Percentiles rank a stretch among this genome's conserved stretches.
phyloP scores from a whole-genome alignment of 305 asterid species.

The Fraxinus latifolia region DNA sequence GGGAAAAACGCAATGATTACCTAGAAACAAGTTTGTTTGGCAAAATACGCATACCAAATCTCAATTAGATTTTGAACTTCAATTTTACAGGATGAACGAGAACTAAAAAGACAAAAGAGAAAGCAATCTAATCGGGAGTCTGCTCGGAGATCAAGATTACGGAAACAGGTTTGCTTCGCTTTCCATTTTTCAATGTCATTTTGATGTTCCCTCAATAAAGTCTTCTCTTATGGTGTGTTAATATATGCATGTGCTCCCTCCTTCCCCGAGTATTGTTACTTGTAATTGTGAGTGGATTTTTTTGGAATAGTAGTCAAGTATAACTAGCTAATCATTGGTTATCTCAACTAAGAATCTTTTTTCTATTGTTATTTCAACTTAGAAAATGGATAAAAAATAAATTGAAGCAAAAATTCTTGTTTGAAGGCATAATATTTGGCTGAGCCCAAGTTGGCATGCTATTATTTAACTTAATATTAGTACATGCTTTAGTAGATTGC shows the following conservation, averaged over 20 bases:
- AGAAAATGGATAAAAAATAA: neutral
- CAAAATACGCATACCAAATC: neutral
- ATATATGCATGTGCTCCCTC: neutral
- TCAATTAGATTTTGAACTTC: conserved; percentile 14
- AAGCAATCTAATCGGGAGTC: conserved; percentile 98
- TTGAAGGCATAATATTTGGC: neutral
- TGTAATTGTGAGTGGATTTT: conserved; percentile 4
- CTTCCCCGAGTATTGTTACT: neutral
- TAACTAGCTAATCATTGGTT: neutral
- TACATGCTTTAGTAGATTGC: neutral
- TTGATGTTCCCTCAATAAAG: conserved; percentile 10
- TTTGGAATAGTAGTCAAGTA: neutral
- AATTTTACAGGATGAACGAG: conserved; percentile 74
- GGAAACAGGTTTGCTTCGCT: conserved; percentile 65
- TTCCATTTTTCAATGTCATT: neutral
- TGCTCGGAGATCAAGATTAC: conserved; percentile 92
- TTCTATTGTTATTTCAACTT: neutral
- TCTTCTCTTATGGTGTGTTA: neutral
- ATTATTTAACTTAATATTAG: neutral
- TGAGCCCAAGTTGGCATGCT: neutral
- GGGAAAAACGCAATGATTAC: neutral
- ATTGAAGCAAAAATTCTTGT: neutral
- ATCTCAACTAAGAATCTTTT: neutral
- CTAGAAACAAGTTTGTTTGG: neutral
- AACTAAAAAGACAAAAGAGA: conserved; percentile 83